Conservation (phyloP, 108 stramenopile genomes). For the Parietichytrium sp. region DNA sequence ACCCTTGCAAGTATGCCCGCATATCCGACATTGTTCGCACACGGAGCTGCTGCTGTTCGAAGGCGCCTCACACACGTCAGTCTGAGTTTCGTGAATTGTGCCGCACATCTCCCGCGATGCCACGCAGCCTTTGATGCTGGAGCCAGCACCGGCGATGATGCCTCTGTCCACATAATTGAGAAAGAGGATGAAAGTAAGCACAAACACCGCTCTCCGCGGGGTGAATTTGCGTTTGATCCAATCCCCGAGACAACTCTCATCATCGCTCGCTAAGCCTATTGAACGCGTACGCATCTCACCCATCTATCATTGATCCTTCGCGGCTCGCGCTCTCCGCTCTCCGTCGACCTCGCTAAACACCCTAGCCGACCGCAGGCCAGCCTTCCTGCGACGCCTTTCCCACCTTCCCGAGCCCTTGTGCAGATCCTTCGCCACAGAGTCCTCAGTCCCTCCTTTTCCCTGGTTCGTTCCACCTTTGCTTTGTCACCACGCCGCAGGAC, state of each 20-base stretch:
- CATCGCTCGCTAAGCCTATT: no score
- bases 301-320: no score
- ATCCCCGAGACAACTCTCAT: not conserved
- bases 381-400: no score
- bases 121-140: not conserved
- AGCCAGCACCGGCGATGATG: conserved; percentile 2
- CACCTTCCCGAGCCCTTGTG: no score
- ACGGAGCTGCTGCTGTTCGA: not conserved
- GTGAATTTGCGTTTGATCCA: not conserved
- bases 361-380: no score
- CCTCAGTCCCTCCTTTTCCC: no score
- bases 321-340: no score
- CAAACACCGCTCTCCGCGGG: conserved; percentile 18
- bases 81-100: not conserved
- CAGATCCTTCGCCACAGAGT: no score
- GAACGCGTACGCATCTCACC: no score
- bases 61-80: not conserved
- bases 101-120: conserved; percentile 18
- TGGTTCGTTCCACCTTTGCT: no score
- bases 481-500: no score
- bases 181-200: conserved; percentile 19
- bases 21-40: conserved; percentile 20
- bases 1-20: not conserved
- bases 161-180: conserved; percentile 32
- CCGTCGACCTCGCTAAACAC: no score